A percentile compares a stretch with the other conserved stretches of the same genome.
phyloP scores from a whole-genome alignment of 139 green algal genomes.

The Tetradesmus obliquus region DNA sequence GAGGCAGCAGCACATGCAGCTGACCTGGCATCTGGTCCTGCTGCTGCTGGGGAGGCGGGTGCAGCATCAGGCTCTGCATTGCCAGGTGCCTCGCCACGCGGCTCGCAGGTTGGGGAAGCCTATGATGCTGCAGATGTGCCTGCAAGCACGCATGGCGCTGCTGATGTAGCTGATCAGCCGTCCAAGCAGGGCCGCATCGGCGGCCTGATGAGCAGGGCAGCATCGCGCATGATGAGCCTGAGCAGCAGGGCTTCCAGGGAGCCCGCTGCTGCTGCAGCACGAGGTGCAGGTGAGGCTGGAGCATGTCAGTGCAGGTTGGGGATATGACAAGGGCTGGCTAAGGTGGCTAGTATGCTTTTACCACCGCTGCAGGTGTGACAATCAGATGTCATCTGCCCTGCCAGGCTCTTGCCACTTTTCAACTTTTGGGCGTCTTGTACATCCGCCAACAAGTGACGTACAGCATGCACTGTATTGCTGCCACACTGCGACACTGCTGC shows the following conservation, averaged over 20 bases:
- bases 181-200: not conserved
- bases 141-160: not conserved
- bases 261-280: not conserved
- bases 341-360: too few species aligned
- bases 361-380: too few species aligned
- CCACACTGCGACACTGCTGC: not conserved
- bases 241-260: not conserved
- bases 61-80: not conserved
- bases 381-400: too few species aligned
- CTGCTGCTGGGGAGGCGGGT: not conserved
- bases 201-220: conserved; percentile 2
- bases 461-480: too few species aligned
- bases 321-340: too few species aligned
- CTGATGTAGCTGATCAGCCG: conserved; percentile 27
- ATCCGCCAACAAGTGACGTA: too few species aligned
- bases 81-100: not conserved
- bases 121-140: conserved; percentile 1
- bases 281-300: not conserved
- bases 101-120: not conserved
- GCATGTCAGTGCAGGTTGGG: not conserved
- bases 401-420: too few species aligned
- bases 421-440: too few species aligned
- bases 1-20: not conserved
- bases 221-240: not conserved
- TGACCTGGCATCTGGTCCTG: not conserved